Conservation (phyloP, 2,329 filamentous ascomycete species). For the Colletotrichum tanaceti region DNA sequence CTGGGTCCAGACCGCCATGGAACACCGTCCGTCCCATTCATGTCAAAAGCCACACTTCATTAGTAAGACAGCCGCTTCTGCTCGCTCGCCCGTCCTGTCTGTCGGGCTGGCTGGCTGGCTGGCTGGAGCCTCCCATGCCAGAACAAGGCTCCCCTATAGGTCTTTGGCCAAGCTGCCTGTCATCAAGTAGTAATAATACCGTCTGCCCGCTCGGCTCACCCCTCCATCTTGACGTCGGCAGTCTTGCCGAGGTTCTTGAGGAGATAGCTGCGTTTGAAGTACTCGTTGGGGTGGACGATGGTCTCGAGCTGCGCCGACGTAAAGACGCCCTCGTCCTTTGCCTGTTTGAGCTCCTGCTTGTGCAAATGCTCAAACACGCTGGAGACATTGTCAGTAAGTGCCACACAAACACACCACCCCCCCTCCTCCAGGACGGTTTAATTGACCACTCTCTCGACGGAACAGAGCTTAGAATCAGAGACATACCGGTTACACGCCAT, state of each 20-base stretch:
- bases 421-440: not conserved
- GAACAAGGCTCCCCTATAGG: too few species aligned
- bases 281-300: conserved; percentile 96
- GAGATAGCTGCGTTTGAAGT: conserved; percentile 94
- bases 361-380: conserved; percentile 91
- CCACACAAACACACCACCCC: too few species aligned
- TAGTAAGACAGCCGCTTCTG: conserved; percentile 14
- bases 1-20: conserved; percentile 32
- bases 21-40: conserved; percentile 26
- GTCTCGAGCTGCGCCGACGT: conserved; percentile 85
- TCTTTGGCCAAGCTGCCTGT: too few species aligned
- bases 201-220: conserved; percentile 50
- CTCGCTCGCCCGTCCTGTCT: too few species aligned
- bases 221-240: conserved; percentile 69
- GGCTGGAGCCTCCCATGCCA: too few species aligned
- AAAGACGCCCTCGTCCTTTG: conserved; percentile 80
- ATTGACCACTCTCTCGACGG: not conserved
- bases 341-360: conserved; percentile 79
- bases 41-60: conserved; percentile 26
- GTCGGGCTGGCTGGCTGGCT: too few species aligned
- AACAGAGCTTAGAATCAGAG: conserved; percentile 33
- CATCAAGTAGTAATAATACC: too few species aligned
- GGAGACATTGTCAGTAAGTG: conserved; percentile 38
- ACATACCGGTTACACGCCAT: conserved; percentile 90
- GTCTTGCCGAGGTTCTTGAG: conserved; percentile 79